phyloP scores from a whole-genome alignment of 371 early-diverging fungal species.

The Caulochytrium protostelioides region DNA sequence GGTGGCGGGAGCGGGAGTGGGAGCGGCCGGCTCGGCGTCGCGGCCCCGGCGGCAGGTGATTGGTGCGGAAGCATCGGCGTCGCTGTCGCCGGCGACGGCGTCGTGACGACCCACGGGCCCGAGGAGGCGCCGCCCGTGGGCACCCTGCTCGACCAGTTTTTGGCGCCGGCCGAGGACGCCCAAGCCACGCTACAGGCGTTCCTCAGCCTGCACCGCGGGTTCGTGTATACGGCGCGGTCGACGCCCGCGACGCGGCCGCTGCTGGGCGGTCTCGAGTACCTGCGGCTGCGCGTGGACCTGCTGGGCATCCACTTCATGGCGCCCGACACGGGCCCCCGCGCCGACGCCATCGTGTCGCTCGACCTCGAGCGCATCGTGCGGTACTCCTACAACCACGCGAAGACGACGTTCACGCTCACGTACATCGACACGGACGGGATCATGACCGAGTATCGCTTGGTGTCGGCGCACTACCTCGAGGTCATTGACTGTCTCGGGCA shows the following conservation, averaged over 20 bases:
- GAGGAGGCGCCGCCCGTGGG: no score
- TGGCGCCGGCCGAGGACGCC: no score
- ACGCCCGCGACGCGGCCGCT: background rate
- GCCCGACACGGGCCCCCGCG: background rate
- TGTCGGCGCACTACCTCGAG: conserved; percentile 6
- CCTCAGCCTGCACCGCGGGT: no score
- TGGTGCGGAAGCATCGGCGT: no score
- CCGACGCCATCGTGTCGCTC: background rate
- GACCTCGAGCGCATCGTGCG: conserved; percentile 6
- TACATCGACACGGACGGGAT: conserved; percentile 5
- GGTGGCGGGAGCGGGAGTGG: no score
- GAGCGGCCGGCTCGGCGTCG: no score
- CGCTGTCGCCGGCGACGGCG: no score
- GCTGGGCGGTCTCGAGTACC: conserved; percentile 2
- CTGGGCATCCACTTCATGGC: conserved; percentile 4
- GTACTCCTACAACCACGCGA: conserved; percentile 8
- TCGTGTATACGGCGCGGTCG: no score
- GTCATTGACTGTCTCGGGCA: conserved; percentile 8
- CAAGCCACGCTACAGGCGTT: no score
- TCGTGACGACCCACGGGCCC: no score
- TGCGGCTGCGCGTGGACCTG: conserved; percentile 5
- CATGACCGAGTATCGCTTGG: conserved; percentile 7
- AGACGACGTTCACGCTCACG: conserved; percentile 7
- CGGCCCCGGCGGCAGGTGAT: no score
- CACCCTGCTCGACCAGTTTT: no score